Percentiles rank a stretch among this genome's conserved stretches.
Evolutionary conservation across 2,329 filamentous ascomycete species (phyloP).

Genomic region (Sporothrix brunneoviolacea): DNA sequence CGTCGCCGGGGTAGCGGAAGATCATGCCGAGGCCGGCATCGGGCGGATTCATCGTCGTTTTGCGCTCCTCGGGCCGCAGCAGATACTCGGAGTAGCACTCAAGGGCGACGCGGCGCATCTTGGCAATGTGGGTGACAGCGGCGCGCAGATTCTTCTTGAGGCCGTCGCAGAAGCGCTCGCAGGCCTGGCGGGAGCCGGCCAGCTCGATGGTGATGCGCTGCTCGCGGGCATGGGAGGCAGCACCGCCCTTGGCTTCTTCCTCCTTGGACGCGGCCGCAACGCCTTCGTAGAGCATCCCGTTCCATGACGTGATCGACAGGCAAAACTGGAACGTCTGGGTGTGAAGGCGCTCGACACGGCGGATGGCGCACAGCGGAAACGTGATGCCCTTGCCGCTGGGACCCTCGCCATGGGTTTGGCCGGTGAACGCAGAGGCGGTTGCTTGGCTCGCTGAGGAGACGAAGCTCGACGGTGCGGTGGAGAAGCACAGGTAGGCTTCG

Average conservation of each 20-base stretch:
- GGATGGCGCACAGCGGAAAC: constrained; percentile 82
- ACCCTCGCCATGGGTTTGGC: constrained; percentile 86
- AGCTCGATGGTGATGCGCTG: constrained; percentile 91
- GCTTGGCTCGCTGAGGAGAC: constrained; percentile 69
- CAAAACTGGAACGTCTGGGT: constrained; percentile 89
- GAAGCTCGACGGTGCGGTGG: constrained; percentile 86
- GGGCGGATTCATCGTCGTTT: constrained; percentile 60
- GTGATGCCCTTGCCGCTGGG: constrained; percentile 95
- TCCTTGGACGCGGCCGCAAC: constrained; percentile 37
- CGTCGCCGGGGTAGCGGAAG: constrained; percentile 91
- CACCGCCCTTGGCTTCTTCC: constrained; percentile 28
- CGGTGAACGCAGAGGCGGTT: constrained; percentile 78
- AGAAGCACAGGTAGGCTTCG: constrained; percentile 94
- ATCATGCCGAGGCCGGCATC: constrained; percentile 89
- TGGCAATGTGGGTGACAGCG: constrained; percentile 80
- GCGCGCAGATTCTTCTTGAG: constrained; percentile 84
- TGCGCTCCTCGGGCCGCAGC: constrained; percentile 56
- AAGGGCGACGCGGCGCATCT: constrained; percentile 68
- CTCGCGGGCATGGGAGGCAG: constrained; percentile 39
- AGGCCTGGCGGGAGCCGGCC: constrained; percentile 78
- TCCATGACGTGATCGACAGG: constrained; percentile 92
- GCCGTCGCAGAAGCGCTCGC: constrained; percentile 93
- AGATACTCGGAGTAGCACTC: constrained; percentile 91
- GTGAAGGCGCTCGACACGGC: constrained; percentile 85
- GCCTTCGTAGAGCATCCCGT: constrained; percentile 55